phyloP scores from a whole-genome alignment of 129 eudicot species.

The Erigeron canadensis region DNA sequence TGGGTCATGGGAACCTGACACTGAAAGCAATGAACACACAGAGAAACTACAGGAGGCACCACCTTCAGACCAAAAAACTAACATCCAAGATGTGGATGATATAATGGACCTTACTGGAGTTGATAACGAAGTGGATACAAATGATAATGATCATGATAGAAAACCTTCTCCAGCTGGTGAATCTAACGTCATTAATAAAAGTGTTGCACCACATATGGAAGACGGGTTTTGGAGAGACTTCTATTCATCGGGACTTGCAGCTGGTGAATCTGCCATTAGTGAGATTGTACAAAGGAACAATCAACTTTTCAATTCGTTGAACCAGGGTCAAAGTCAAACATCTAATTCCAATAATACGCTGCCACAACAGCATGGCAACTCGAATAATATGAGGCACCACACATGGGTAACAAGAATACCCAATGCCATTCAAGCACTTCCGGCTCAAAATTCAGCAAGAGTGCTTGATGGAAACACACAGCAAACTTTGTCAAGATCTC shows the following conservation, averaged over 20 bases:
- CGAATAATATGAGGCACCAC: constrained; percentile 36
- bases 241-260: constrained; percentile 34
- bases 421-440: constrained; percentile 63
- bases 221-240: constrained; percentile 48
- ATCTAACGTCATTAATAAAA: constrained; percentile 26
- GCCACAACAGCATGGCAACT: constrained; percentile 41
- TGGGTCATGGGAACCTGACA: constrained; percentile 69
- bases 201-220: constrained; percentile 30
- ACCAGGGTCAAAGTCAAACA: constrained; percentile 37
- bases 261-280: constrained; percentile 23
- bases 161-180: constrained; percentile 38
- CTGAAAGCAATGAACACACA: constrained; percentile 42
- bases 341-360: constrained; percentile 37
- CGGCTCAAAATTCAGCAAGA: constrained; percentile 43
- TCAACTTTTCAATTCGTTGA: constrained; percentile 28
- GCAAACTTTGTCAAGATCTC: constrained; percentile 27
- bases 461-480: constrained; percentile 33
- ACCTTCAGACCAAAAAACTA: constrained; percentile 33
- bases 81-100: constrained; percentile 22
- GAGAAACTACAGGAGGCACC: constrained; percentile 38
- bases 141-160: constrained; percentile 32
- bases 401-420: constrained; percentile 40
- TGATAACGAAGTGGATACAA: constrained; percentile 43
- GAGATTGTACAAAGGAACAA: constrained; percentile 22
- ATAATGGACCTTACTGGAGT: constrained; percentile 62